A percentile compares a stretch with the other conserved stretches of the same genome.
These are phyloP conservation scores for Saccharum spontaneum DNA, from an alignment of 176 grass and related monocot genomes.

Conservation along the genomic window DNA sequence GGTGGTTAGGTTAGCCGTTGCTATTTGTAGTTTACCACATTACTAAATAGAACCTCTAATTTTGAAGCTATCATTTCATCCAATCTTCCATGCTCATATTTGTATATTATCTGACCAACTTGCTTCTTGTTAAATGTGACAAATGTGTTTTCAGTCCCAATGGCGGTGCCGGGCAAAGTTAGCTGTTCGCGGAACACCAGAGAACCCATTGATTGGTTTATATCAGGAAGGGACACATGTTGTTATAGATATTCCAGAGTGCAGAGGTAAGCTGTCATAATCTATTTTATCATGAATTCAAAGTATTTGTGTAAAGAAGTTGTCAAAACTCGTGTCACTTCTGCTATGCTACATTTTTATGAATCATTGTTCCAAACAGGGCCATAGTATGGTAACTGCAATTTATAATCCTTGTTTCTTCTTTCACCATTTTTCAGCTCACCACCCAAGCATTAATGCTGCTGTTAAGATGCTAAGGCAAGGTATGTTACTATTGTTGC, in stretches of 20 bases:
- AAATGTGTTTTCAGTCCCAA: conserved; percentile 58
- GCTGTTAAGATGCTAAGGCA: conserved; percentile 76
- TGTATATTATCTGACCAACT: neutral
- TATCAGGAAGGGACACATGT: conserved; percentile 93
- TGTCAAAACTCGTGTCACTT: neutral
- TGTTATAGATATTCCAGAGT: conserved; percentile 76
- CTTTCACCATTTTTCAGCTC: conserved; percentile 51
- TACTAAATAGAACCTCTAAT: neutral
- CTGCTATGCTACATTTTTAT: neutral
- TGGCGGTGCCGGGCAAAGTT: conserved; percentile 97
- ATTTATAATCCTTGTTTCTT: conserved; percentile 26
- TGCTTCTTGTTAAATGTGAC: conserved; percentile 8
- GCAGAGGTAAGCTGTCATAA: conserved; percentile 61
- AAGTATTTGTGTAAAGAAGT: neutral
- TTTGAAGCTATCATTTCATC: neutral
- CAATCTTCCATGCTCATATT: neutral
- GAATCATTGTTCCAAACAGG: neutral
- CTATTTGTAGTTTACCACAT: neutral
- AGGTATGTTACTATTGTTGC: conserved; percentile 41
- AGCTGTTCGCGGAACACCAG: conserved; percentile 77
- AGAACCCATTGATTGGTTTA: conserved; percentile 71
- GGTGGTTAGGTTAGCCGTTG: neutral
- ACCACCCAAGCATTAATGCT: conserved; percentile 93
- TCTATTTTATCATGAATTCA: neutral
- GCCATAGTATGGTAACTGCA: neutral